These are phyloP conservation scores for Leishmania mexicana DNA, from an alignment of 208 protist species.

Conservation along the genomic window DNA sequence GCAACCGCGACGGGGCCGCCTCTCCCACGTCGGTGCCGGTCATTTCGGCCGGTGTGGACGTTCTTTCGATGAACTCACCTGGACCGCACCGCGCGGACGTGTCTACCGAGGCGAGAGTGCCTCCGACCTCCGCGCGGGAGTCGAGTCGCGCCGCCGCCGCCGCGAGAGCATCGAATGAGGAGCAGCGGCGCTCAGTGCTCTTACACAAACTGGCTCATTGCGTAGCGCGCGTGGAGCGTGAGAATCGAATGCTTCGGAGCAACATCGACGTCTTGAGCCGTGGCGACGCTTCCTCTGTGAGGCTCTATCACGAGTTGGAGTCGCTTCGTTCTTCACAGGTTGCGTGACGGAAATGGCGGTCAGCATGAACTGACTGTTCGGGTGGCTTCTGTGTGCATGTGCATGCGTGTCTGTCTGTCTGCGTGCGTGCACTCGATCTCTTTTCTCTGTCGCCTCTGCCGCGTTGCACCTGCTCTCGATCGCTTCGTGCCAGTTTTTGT, in stretches of 20 bases:
- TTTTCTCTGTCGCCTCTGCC: no score
- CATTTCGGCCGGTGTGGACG: not conserved
- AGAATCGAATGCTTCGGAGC: constrained; percentile 16
- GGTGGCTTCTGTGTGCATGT: not conserved
- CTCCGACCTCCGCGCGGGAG: not conserved
- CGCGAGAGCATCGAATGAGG: not conserved
- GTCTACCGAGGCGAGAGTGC: not conserved
- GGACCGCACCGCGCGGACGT: not conserved
- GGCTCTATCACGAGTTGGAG: constrained; percentile 9
- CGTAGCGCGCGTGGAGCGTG: constrained; percentile 17
- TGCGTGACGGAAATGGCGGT: not conserved
- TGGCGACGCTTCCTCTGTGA: constrained; percentile 18
- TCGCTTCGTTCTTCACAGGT: not conserved
- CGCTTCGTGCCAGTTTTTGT: not conserved
- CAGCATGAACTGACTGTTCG: not conserved
- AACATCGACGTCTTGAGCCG: constrained; percentile 13
- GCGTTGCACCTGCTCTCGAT: not conserved
- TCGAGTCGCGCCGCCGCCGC: constrained; percentile 4
- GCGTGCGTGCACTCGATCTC: no score
- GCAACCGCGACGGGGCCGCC: not conserved
- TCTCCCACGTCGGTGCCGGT: not conserved
- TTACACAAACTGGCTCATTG: constrained; percentile 1
- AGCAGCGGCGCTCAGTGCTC: constrained; percentile 2
- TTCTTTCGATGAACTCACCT: not conserved
- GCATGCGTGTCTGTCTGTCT: not conserved